Evolutionary conservation across 1,284 basidiomycete genomes (phyloP).

Genomic region (Rhizopogon parksii): DNA sequence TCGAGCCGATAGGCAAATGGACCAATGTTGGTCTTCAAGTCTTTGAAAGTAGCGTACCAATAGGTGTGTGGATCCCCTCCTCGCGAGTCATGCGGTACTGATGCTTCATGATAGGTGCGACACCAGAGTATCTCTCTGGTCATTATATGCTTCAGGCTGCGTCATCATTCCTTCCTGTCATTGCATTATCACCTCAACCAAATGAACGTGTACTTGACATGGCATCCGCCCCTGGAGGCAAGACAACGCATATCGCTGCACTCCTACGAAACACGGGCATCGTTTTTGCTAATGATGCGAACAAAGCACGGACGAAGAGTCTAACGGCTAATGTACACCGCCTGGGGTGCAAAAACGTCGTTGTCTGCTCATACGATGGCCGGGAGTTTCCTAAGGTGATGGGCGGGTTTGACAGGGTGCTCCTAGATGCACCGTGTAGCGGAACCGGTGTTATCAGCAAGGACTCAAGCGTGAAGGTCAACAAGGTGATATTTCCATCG

Average conservation of each 20-base stretch:
- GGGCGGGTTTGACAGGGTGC: constrained; percentile 94
- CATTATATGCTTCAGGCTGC: constrained; percentile 99
- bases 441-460: constrained; percentile 99
- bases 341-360: constrained; percentile 96
- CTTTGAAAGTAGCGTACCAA: constrained; percentile 93
- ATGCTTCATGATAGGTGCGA: constrained; percentile 54
- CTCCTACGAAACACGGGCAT: constrained; percentile 96
- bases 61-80: constrained; percentile 48
- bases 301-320: constrained; percentile 93
- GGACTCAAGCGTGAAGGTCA: constrained; percentile 95
- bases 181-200: constrained; percentile 89
- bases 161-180: constrained; percentile 98
- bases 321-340: constrained; percentile 95
- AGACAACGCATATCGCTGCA: constrained; percentile 94
- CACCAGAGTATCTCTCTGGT: constrained; percentile 97
- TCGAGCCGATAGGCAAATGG: constrained; percentile 99
- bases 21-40: constrained; percentile 97
- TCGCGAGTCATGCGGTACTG: background rate
- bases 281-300: constrained; percentile 97
- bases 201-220: constrained; percentile 96
- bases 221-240: constrained; percentile 98
- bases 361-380: constrained; percentile 96
- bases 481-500: constrained; percentile 64
- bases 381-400: constrained; percentile 99
- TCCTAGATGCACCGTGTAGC: constrained; percentile 96